Evolutionary conservation across 345 rosid genomes (phyloP).

Genomic region (Boechera divaricarpa): DNA sequence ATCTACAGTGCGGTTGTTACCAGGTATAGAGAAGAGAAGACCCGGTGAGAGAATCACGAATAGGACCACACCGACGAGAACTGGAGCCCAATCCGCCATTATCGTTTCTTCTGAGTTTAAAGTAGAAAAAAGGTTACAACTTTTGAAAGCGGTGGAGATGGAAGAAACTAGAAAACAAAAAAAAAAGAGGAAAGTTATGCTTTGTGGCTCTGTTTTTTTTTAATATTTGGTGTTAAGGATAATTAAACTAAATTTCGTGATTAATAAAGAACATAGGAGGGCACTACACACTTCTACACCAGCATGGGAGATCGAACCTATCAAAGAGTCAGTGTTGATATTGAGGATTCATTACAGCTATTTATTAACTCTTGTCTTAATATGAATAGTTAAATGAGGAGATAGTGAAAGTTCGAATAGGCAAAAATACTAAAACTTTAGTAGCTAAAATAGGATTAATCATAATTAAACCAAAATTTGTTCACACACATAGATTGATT

Average conservation of each 20-base stretch:
- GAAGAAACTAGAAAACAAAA: constrained; percentile 23
- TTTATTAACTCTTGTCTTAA: too few species aligned
- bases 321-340: too few species aligned
- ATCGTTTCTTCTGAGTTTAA: not conserved
- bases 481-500: too few species aligned
- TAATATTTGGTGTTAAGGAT: not conserved
- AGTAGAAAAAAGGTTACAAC: constrained; percentile 1
- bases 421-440: too few species aligned
- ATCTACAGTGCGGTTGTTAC: constrained; percentile 62
- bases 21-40: constrained; percentile 80
- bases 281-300: not conserved
- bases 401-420: too few species aligned
- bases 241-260: not conserved
- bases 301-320: too few species aligned
- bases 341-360: too few species aligned
- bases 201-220: not conserved
- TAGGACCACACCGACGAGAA: constrained; percentile 74
- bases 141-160: constrained; percentile 27
- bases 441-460: too few species aligned
- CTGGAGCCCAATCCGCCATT: constrained; percentile 98
- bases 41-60: constrained; percentile 90
- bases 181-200: constrained; percentile 3
- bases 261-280: not conserved
- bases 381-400: too few species aligned
- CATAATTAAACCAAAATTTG: too few species aligned